These are phyloP conservation scores for Linanthus parryae DNA, from an alignment of 148 eudicot genomes.

Conservation along the genomic window DNA sequence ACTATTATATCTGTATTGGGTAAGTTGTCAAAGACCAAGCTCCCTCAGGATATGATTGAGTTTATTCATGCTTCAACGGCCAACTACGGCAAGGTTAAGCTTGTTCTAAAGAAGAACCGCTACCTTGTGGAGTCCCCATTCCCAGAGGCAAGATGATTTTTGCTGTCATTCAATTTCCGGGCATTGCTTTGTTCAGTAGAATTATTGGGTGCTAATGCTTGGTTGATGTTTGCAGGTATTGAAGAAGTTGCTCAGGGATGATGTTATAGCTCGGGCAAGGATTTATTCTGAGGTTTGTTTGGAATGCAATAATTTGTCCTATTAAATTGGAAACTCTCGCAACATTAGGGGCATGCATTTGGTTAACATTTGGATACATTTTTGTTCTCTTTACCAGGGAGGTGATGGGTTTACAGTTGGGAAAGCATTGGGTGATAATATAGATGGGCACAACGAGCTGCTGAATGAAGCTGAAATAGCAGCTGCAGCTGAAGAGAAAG, in stretches of 20 bases:
- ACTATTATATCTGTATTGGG: slow-evolving; percentile 75
- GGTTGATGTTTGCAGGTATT: slow-evolving; percentile 50
- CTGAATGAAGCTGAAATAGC: slow-evolving; percentile 88
- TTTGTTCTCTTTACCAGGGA: slow-evolving; percentile 26
- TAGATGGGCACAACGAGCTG: slow-evolving; percentile 60
- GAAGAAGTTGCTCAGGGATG: slow-evolving; percentile 70
- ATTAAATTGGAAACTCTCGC: background rate
- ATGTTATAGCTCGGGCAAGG: slow-evolving; percentile 70
- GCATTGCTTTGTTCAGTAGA: background rate
- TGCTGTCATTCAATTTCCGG: background rate
- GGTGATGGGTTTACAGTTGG: slow-evolving; percentile 62
- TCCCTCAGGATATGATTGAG: slow-evolving; percentile 94
- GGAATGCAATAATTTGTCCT: slow-evolving; percentile 3
- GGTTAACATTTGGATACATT: background rate
- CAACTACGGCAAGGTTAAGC: slow-evolving; percentile 97
- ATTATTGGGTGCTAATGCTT: background rate
- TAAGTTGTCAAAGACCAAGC: slow-evolving; percentile 89
- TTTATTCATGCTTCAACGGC: slow-evolving; percentile 88
- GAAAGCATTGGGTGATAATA: slow-evolving; percentile 65
- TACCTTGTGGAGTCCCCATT: slow-evolving; percentile 92
- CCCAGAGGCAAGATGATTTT: slow-evolving; percentile 58
- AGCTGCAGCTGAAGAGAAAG: slow-evolving; percentile 95
- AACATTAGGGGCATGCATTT: background rate
- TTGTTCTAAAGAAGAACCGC: slow-evolving; percentile 92
- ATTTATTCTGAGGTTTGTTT: slow-evolving; percentile 56